Conservation (phyloP, 768 basidiomycete genomes). For the Amanita fuliginea region DNA sequence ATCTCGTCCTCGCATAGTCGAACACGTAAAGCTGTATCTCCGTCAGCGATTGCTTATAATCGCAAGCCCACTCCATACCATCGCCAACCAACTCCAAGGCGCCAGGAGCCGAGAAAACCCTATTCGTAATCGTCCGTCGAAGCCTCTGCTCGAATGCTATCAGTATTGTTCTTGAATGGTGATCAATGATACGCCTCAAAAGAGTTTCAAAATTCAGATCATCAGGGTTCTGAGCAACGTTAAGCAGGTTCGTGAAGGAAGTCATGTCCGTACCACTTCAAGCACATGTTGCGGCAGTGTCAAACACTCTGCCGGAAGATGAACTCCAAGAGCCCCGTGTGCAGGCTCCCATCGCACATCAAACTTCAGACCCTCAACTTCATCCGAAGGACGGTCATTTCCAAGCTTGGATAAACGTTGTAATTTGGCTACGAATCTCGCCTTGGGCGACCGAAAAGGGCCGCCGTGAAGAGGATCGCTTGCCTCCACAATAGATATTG, state of each 20-base stretch:
- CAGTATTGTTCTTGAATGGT: constrained; percentile 57
- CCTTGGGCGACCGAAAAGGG: constrained; percentile 41
- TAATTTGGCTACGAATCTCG: constrained; percentile 46
- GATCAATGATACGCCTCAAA: constrained; percentile 48
- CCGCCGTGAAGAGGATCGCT: constrained; percentile 25
- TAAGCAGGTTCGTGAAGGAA: neutral
- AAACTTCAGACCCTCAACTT: constrained; percentile 60
- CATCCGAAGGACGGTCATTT: constrained; percentile 49
- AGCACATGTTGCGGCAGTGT: constrained; percentile 31
- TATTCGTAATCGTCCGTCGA: constrained; percentile 34
- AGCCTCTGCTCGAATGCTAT: constrained; percentile 44
- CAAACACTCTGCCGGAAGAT: constrained; percentile 37
- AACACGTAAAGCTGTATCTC: constrained; percentile 38
- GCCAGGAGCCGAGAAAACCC: constrained; percentile 52
- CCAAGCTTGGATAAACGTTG: constrained; percentile 57
- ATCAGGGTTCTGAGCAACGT: constrained; percentile 40
- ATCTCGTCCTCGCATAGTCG: constrained; percentile 69
- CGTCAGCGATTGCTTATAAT: neutral
- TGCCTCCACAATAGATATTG: constrained; percentile 55
- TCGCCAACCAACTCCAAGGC: constrained; percentile 45
- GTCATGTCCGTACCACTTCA: constrained; percentile 40
- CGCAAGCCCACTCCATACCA: constrained; percentile 26
- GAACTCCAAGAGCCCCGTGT: constrained; percentile 51
- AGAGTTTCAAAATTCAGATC: constrained; percentile 69
- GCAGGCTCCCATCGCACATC: constrained; percentile 73